Evolutionary conservation across 352 stramenopile species (phyloP).

Genomic region (Pythium folliculosum): DNA sequence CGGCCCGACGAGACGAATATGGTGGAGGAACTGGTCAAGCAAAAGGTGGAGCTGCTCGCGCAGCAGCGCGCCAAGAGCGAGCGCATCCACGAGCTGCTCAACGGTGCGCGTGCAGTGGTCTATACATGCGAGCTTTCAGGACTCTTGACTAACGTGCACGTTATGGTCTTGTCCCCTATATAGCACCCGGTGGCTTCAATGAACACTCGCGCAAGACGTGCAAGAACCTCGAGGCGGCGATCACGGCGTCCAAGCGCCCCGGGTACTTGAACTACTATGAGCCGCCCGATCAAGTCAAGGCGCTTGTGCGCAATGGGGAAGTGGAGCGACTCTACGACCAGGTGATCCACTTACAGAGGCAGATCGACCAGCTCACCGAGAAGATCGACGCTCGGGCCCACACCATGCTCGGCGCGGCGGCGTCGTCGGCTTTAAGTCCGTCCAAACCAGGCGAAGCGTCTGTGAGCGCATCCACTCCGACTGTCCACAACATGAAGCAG

Average conservation of each 20-base stretch:
- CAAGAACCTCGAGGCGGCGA: constrained; percentile 81
- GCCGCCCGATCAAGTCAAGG: constrained; percentile 57
- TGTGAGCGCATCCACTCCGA: not conserved
- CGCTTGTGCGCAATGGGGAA: constrained; percentile 51
- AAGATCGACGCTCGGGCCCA: constrained; percentile 40
- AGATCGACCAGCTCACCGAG: constrained; percentile 65
- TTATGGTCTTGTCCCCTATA: not conserved
- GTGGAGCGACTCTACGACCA: constrained; percentile 62
- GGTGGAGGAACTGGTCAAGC: constrained; percentile 67
- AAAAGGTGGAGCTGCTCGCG: constrained; percentile 76
- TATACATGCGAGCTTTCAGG: not conserved
- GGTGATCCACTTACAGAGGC: constrained; percentile 63
- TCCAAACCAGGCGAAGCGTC: constrained; percentile 7
- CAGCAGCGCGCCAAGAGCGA: constrained; percentile 68
- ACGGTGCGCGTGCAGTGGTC: constrained; percentile 29
- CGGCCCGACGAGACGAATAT: constrained; percentile 2
- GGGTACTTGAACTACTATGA: constrained; percentile 81
- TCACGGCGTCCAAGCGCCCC: constrained; percentile 69
- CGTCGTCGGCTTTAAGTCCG: constrained; percentile 4
- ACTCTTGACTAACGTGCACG: no score
- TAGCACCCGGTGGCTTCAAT: constrained; percentile 67
- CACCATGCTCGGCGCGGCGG: not conserved
- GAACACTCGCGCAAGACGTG: constrained; percentile 72
- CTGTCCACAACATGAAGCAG: constrained; percentile 65
- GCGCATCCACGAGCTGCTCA: constrained; percentile 60